Evolutionary conservation across 176 grass and related monocot species (phyloP), one percentile per base, ranked within the genome.

Genomic region (Bolboschoenus planiculmis): DNA sequence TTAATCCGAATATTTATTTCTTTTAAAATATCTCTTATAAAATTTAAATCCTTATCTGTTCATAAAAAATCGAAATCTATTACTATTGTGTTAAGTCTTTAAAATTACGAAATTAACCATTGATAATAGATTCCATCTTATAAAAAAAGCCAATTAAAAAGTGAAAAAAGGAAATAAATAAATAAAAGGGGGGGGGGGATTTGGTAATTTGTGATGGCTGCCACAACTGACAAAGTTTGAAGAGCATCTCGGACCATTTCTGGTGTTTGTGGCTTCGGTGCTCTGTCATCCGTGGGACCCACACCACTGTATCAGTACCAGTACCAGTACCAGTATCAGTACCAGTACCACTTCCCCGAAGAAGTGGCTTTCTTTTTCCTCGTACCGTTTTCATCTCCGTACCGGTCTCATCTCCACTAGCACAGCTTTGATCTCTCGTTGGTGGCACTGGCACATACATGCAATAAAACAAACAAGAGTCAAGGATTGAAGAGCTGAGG

Each of bases 171-270:
- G 6, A 21, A 61, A 61, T 0, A 76, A 42, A 76, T 47, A 26
- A 50, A 26, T 55, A n/a, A 8, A 55, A n/a, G n/a, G n/a, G n/a
- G n/a, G n/a, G 16, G 47, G 27, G 26, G 4, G 24, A 33, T 34
- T 78, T 78, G 47, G 16, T 33, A 23, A 31, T n/a, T n/a, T n/a
- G 46, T 16, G 74, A 11, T 8, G 24, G 16, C 72, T 47, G 36
- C 4, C 34, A 58, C 18, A n/a, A n/a, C 51, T 60, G 78, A 80
- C 78, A 80, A 80, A 53, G 53, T 80, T 35, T 61, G 53, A 80
- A 80, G 78, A 40, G 78, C 78, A 80, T 80, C 78, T 81, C 46
- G 78, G 78, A 81, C 78, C 78, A 81, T 60, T 59, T 30, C 57
- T 59, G n/a, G n/a, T 73, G n/a, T 73, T 27, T 29, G 11, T 7